Conservation (phyloP, 2,329 filamentous ascomycete genomes). For the Colletotrichum endophyticum region DNA sequence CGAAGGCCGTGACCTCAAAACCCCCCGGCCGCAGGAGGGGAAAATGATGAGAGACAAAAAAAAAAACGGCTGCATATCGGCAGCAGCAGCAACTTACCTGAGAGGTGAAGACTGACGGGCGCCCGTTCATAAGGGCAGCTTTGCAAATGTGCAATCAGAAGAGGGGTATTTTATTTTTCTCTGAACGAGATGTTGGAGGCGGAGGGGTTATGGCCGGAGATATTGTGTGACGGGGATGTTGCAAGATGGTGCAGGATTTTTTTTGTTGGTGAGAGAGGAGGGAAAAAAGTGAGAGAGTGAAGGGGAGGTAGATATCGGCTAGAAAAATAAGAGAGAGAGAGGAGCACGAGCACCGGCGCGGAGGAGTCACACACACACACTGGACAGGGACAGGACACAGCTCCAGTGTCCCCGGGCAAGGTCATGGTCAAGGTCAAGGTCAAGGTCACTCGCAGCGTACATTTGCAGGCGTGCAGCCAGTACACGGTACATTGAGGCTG, state of each 20-base stretch:
- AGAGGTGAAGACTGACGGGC: conserved; percentile 84
- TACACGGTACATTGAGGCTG: neutral
- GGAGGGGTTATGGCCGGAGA: conserved; percentile 11
- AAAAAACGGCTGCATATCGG: neutral
- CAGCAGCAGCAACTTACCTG: conserved; percentile 63
- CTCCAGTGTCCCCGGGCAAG: neutral
- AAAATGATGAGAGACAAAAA: neutral
- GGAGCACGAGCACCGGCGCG: neutral
- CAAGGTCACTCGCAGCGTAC: neutral
- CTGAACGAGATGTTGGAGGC: conserved; percentile 16
- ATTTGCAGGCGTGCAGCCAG: neutral
- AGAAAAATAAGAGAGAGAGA: conserved; percentile 3
- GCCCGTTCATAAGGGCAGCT: conserved; percentile 84
- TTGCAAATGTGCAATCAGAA: conserved; percentile 36
- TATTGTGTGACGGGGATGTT: conserved; percentile 9
- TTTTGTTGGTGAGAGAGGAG: neutral
- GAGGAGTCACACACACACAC: conserved; percentile 6
- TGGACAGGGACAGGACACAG: neutral
- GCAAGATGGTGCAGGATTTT: conserved; percentile 9
- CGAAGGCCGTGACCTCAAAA: neutral
- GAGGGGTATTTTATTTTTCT: conserved; percentile 22
- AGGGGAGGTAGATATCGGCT: conserved; percentile 9
- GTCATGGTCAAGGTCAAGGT: neutral
- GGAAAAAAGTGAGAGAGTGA: conserved; percentile 22
- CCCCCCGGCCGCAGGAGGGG: neutral